These are phyloP conservation scores for Arthroderma sp. DNA, from an alignment of 2,329 filamentous ascomycete species.

Conservation along the genomic window DNA sequence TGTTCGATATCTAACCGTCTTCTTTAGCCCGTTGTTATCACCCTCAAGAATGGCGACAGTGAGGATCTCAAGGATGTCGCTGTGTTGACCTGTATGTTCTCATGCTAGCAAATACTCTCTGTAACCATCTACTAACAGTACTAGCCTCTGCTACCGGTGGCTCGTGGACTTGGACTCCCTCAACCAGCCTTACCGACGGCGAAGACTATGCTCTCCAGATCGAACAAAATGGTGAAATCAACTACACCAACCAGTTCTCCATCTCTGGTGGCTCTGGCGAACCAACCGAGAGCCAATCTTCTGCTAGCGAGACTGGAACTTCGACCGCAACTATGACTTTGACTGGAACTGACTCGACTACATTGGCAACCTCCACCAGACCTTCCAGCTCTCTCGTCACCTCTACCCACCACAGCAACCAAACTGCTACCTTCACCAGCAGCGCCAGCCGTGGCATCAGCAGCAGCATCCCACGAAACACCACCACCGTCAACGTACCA, in stretches of 20 bases:
- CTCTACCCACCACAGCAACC: not conserved
- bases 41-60: conserved; percentile 40
- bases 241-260: conserved; percentile 43
- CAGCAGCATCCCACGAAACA: conserved; percentile 4
- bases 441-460: conserved; percentile 12
- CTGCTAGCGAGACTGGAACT: conserved; percentile 1
- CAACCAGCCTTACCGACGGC: conserved; percentile 29
- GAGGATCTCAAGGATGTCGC: conserved; percentile 38
- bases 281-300: not conserved
- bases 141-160: conserved; percentile 32
- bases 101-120: not conserved
- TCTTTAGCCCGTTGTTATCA: conserved; percentile 39
- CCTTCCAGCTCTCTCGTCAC: not conserved
- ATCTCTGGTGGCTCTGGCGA: conserved; percentile 26
- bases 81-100: conserved; percentile 28
- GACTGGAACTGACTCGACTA: conserved; percentile 2
- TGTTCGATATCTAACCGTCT: conserved; percentile 8
- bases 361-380: not conserved
- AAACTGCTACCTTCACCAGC: conserved; percentile 8
- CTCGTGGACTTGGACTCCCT: conserved; percentile 40
- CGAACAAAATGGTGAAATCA: conserved; percentile 36
- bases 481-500: conserved; percentile 9
- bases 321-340: conserved; percentile 3
- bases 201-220: conserved; percentile 48
- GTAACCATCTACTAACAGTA: too few species aligned